Percentiles rank a stretch among this genome's conserved stretches.
Evolutionary conservation across 108 stramenopile genomes (phyloP).

Genomic region (Fragilaria radians): DNA sequence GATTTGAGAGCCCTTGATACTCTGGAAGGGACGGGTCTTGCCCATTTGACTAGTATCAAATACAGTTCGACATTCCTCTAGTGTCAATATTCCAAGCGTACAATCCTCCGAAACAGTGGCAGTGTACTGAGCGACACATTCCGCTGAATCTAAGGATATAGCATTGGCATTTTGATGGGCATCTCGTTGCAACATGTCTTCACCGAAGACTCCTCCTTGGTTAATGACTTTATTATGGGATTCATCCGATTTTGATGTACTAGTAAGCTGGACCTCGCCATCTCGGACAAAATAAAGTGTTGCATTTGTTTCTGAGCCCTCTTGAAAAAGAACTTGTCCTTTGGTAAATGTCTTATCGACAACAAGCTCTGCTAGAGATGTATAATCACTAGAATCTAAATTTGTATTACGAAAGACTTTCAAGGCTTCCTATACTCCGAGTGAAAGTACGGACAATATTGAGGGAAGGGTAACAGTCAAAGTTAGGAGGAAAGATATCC

Average conservation of each 20-base stretch:
- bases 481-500: too few species aligned
- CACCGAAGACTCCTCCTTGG: conserved; percentile 58
- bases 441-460: too few species aligned
- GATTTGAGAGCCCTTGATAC: conserved; percentile 4
- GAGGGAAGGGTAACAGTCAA: too few species aligned
- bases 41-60: conserved; percentile 24
- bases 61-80: conserved; percentile 60
- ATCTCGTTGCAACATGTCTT: conserved; percentile 43
- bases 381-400: not conserved
- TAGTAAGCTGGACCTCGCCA: conserved; percentile 41
- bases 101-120: conserved; percentile 40
- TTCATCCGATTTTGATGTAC: conserved; percentile 9
- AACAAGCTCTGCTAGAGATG: not conserved
- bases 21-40: not conserved
- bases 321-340: conserved; percentile 36
- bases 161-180: not conserved
- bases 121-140: conserved; percentile 52
- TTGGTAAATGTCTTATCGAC: not conserved
- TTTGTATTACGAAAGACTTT: not conserved
- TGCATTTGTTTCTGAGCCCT: conserved; percentile 48
- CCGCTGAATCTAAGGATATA: not conserved
- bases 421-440: not conserved
- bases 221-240: conserved; percentile 28
- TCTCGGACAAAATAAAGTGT: conserved; percentile 55
- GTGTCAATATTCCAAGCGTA: conserved; percentile 49